phyloP scores from a whole-genome alignment of 2,329 filamentous ascomycete genomes.

The Colletotrichum noveboracense region DNA sequence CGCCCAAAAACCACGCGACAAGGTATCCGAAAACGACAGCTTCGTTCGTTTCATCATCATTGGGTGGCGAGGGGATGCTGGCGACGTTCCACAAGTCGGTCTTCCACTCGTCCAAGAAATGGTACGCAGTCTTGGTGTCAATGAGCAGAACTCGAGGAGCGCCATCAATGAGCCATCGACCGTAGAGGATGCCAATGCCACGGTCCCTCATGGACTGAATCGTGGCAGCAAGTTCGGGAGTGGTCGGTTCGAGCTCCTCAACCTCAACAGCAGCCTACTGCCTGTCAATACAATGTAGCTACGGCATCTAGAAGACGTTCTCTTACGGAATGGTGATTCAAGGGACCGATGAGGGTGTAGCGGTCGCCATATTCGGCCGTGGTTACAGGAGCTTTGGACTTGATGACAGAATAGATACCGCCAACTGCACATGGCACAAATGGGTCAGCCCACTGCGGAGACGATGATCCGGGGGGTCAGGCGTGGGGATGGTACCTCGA shows the following conservation, averaged over 20 bases:
- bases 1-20: conserved; percentile 96
- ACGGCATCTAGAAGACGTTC: background rate
- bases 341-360: conserved; percentile 93
- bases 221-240: conserved; percentile 78
- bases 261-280: conserved; percentile 92
- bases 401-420: conserved; percentile 98
- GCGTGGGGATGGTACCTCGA: conserved; percentile 68
- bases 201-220: conserved; percentile 93
- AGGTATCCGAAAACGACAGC: conserved; percentile 97
- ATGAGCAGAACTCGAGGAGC: conserved; percentile 93
- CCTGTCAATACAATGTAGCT: conserved; percentile 3
- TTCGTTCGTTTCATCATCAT: conserved; percentile 95
- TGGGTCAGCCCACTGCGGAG: conserved; percentile 27
- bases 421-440: conserved; percentile 67
- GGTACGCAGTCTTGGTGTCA: conserved; percentile 92
- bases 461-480: background rate
- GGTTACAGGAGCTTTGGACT: conserved; percentile 97
- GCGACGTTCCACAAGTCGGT: conserved; percentile 91
- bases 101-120: conserved; percentile 96
- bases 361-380: conserved; percentile 98
- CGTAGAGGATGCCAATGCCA: conserved; percentile 89
- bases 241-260: conserved; percentile 86
- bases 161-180: conserved; percentile 96
- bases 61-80: conserved; percentile 90
- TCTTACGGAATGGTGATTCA: conserved; percentile 87